phyloP scores from a whole-genome alignment of 192 early-diverging fungal species.

The Podila minutissima region DNA sequence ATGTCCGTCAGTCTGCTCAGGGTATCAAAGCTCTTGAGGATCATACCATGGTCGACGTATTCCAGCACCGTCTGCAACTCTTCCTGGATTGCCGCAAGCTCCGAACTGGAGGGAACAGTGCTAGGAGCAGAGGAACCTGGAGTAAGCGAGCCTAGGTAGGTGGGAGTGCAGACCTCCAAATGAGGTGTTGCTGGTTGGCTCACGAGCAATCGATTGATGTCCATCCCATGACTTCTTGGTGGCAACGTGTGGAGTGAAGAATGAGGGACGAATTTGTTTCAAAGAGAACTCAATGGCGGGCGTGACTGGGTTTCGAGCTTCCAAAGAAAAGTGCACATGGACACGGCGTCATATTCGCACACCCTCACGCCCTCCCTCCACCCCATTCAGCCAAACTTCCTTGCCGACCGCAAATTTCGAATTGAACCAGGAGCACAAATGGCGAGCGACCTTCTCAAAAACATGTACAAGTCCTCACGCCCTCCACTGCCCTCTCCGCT shows the following conservation, averaged over 20 bases:
- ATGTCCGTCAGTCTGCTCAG: constrained; percentile 72
- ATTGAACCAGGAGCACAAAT: background rate
- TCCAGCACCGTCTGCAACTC: constrained; percentile 73
- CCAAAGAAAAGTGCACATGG: background rate
- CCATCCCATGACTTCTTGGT: background rate
- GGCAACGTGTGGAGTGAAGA: no score
- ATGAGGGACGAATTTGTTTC: no score
- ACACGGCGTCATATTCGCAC: background rate
- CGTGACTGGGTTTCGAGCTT: background rate
- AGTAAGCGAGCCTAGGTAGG: no score
- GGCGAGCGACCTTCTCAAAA: constrained; percentile 51
- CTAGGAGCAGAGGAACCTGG: constrained; percentile 1
- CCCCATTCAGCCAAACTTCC: no score
- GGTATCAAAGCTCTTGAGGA: constrained; percentile 76
- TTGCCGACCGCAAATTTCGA: no score
- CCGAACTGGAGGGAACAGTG: background rate
- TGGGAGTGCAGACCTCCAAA: background rate
- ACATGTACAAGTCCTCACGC: constrained; percentile 55
- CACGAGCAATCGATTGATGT: constrained; percentile 1
- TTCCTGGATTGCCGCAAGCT: constrained; percentile 58
- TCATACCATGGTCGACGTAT: constrained; percentile 66
- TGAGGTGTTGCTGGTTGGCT: background rate
- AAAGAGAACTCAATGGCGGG: background rate
- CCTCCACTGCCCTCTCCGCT: constrained; percentile 42
- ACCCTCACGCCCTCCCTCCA: no score